phyloP scores from a whole-genome alignment of 2,329 filamentous ascomycete genomes.

The Xylariaceae sp. region DNA sequence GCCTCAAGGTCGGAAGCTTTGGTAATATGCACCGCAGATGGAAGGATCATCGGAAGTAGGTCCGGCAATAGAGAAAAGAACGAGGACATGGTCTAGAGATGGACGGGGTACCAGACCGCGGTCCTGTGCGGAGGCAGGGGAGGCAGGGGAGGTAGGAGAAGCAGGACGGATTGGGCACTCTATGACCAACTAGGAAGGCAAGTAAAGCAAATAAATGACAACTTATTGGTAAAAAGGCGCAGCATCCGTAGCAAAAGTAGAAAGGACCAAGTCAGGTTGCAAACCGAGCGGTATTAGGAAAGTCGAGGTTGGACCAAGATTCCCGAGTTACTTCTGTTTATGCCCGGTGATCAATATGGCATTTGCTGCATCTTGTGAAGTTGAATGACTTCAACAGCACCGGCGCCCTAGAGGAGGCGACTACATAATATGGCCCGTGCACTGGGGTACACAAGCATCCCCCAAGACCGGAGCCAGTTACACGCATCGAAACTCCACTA shows the following conservation, averaged over 20 bases:
- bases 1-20: slow-evolving; percentile 49
- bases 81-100: slow-evolving; percentile 45
- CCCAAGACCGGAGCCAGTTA: no score
- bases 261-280: not conserved
- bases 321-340: no score
- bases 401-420: no score
- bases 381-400: not conserved
- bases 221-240: not conserved
- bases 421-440: not conserved
- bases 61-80: slow-evolving; percentile 60
- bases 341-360: no score
- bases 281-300: not conserved
- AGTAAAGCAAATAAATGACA: not conserved
- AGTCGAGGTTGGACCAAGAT: not conserved
- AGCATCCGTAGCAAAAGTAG: not conserved
- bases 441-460: not conserved
- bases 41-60: slow-evolving; percentile 62
- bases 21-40: slow-evolving; percentile 59
- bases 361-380: not conserved
- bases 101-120: not conserved
- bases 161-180: not conserved
- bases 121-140: not conserved
- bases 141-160: not conserved
- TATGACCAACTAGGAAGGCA: not conserved
- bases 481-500: not conserved